These are phyloP conservation scores for Termitomyces sp. DNA, from an alignment of 1,284 basidiomycete genomes.

Conservation along the genomic window DNA sequence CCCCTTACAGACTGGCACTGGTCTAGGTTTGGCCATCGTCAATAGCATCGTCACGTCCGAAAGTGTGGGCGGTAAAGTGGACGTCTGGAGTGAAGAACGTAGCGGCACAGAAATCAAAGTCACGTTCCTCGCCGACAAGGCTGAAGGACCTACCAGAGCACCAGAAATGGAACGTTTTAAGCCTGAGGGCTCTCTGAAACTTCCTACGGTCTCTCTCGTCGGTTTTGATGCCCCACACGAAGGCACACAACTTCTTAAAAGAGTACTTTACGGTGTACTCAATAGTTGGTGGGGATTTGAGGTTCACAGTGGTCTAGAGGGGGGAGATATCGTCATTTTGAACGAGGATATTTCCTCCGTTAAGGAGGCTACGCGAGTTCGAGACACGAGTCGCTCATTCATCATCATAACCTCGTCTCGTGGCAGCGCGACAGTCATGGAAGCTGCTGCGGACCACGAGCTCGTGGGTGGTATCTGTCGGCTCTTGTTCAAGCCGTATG, in stretches of 20 bases:
- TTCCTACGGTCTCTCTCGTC: constrained; percentile 62
- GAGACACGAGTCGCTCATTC: constrained; percentile 61
- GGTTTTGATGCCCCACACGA: constrained; percentile 68
- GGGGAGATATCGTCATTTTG: constrained; percentile 77
- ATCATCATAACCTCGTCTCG: constrained; percentile 71
- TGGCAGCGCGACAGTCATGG: constrained; percentile 60
- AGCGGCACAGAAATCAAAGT: constrained; percentile 93
- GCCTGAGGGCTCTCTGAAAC: constrained; percentile 37
- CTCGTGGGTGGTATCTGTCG: constrained; percentile 83
- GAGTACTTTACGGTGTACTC: constrained; percentile 66
- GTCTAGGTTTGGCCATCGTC: constrained; percentile 95
- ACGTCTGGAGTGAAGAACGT: constrained; percentile 85
- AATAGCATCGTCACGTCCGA: constrained; percentile 88
- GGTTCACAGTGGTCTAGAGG: constrained; percentile 37
- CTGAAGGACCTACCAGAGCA: constrained; percentile 36
- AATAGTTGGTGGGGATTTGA: constrained; percentile 76
- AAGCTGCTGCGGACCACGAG: constrained; percentile 66
- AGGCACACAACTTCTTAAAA: constrained; percentile 65
- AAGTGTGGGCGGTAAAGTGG: constrained; percentile 83
- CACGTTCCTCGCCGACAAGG: constrained; percentile 72
- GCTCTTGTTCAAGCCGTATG: constrained; percentile 85
- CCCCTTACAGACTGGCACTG: constrained; percentile 88
- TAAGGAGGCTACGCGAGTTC: constrained; percentile 48
- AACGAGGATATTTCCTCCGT: constrained; percentile 76
- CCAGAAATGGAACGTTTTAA: constrained; percentile 43